phyloP scores from a whole-genome alignment of 495 filamentous ascomycete genomes.

The Polyplosphaeria fusca region DNA sequence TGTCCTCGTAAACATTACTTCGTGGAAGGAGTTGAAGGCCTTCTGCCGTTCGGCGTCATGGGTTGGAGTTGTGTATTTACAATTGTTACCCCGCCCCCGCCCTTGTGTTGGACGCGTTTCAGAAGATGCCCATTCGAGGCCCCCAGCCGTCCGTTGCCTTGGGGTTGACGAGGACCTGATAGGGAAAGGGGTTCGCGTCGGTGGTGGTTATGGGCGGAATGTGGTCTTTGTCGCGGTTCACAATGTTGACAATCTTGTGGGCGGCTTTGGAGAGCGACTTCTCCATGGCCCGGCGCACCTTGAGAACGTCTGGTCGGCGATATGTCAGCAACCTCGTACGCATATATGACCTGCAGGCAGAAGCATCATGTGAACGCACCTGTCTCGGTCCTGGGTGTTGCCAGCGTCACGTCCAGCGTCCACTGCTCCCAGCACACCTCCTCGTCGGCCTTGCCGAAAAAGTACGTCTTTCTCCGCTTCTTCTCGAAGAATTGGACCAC shows the following conservation, averaged over 20 bases:
- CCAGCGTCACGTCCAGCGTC: constrained; percentile 86
- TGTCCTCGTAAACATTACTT: neutral
- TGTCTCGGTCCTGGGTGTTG: constrained; percentile 80
- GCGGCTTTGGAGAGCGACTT: constrained; percentile 79
- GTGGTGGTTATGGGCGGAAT: constrained; percentile 95
- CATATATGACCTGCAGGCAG: neutral
- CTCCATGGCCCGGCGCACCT: constrained; percentile 84
- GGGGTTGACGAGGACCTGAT: constrained; percentile 82
- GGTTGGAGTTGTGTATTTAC: neutral
- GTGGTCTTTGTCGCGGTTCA: constrained; percentile 88
- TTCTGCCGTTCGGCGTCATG: neutral
- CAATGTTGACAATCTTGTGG: constrained; percentile 80
- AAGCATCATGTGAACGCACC: constrained; percentile 52
- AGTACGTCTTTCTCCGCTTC: constrained; percentile 66
- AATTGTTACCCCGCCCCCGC: constrained; percentile 7
- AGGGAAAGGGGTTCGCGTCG: constrained; percentile 91
- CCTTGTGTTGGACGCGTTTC: neutral
- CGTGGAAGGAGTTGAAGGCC: neutral
- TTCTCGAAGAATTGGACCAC: constrained; percentile 95
- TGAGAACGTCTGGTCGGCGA: constrained; percentile 63
- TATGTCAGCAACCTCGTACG: no score
- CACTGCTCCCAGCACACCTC: constrained; percentile 97
- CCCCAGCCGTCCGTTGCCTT: constrained; percentile 71
- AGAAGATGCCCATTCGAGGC: constrained; percentile 68
- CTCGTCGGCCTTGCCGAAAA: constrained; percentile 74